Evolutionary conservation across 2,329 filamentous ascomycete species (phyloP).

Genomic region (Orbilia ellipsospora): DNA sequence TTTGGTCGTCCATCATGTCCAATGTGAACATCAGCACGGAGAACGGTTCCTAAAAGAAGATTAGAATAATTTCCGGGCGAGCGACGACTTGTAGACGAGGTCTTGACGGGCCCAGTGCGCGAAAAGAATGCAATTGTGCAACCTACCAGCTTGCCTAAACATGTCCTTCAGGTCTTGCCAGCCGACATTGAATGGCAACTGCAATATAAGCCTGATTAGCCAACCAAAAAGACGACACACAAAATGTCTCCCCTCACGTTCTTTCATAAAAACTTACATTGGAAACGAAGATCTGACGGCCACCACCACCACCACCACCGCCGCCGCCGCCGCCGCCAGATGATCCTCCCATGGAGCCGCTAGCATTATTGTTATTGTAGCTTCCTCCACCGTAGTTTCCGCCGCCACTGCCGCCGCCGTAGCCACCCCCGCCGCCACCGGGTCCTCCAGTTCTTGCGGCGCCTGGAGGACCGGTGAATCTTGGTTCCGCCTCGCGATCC

Average conservation of each 20-base stretch:
- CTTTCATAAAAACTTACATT: constrained; percentile 79
- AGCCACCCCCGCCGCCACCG: constrained; percentile 61
- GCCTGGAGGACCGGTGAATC: constrained; percentile 79
- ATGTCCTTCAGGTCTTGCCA: constrained; percentile 99
- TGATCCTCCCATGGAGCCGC: constrained; percentile 61
- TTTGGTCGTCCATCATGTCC: constrained; percentile 93
- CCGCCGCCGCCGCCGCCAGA: constrained; percentile 56
- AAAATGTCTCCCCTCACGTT: no score
- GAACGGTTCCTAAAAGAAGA: constrained; percentile 74
- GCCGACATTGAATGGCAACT: constrained; percentile 97
- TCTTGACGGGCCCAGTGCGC: constrained; percentile 53
- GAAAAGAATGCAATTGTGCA: constrained; percentile 24
- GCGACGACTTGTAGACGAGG: constrained; percentile 45
- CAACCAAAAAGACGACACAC: no score
- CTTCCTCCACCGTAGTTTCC: constrained; percentile 66
- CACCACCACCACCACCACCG: constrained; percentile 67
- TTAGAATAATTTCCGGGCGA: constrained; percentile 28
- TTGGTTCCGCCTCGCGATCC: constrained; percentile 98
- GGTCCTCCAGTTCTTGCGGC: constrained; percentile 65
- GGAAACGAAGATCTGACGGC: constrained; percentile 94
- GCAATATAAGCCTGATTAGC: constrained; percentile 14
- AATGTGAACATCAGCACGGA: constrained; percentile 93
- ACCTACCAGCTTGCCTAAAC: constrained; percentile 95
- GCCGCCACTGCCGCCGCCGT: constrained; percentile 55
- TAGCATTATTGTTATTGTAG: constrained; percentile 36